Percentiles rank a stretch among this genome's conserved stretches.
These are phyloP conservation scores for Termitomyces eurrhizus DNA, from an alignment of 768 basidiomycete species.

Conservation along the genomic window DNA sequence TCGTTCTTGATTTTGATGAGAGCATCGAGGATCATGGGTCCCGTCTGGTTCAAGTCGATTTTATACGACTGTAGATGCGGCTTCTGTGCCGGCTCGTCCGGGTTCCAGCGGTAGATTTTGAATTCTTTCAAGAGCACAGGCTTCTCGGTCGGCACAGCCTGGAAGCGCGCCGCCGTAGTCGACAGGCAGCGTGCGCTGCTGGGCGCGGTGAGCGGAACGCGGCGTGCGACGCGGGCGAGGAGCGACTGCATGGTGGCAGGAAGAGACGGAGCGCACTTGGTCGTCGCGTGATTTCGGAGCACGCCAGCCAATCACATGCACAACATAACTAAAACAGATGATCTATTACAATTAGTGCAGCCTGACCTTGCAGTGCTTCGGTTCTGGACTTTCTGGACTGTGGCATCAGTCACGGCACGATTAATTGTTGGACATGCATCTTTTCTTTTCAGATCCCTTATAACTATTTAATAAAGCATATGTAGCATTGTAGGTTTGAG, in stretches of 20 bases:
- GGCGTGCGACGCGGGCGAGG: slow-evolving; percentile 9
- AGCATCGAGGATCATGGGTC: slow-evolving; percentile 94
- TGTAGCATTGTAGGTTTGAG: no score
- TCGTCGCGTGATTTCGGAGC: slow-evolving; percentile 21
- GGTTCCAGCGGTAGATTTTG: slow-evolving; percentile 99
- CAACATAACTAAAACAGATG: neutral
- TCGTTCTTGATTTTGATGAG: slow-evolving; percentile 99
- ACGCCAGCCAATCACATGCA: slow-evolving; percentile 20
- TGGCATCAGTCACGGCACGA: no score
- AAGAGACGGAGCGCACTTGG: neutral
- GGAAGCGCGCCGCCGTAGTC: slow-evolving; percentile 16
- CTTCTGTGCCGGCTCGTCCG: slow-evolving; percentile 90
- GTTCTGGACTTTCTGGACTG: no score
- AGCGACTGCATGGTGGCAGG: slow-evolving; percentile 16
- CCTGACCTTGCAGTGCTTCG: no score
- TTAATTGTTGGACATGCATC: no score
- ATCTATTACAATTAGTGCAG: no score
- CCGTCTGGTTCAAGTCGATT: slow-evolving; percentile 90
- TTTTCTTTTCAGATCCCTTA: no score
- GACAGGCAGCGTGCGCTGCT: slow-evolving; percentile 13
- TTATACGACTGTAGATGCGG: slow-evolving; percentile 88
- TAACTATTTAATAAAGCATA: no score
- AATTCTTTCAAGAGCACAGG: slow-evolving; percentile 85
- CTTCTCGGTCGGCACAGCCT: slow-evolving; percentile 58
- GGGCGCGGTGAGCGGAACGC: neutral